These are phyloP conservation scores for Dothistroma septosporum DNA, from an alignment of 2,329 filamentous ascomycete species.

Conservation along the genomic window DNA sequence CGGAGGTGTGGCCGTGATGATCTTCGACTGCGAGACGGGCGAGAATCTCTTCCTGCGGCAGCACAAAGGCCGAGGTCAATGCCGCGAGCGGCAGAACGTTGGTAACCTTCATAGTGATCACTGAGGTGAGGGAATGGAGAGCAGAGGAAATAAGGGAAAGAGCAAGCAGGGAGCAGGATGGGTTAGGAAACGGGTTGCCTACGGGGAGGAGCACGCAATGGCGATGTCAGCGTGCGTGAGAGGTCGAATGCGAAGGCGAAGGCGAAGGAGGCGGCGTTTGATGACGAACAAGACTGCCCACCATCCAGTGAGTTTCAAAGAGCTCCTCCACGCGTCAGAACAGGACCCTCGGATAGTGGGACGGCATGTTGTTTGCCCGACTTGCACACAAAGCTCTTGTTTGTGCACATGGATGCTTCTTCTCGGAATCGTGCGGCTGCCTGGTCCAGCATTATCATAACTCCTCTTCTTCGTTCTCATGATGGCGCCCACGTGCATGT, in stretches of 20 bases:
- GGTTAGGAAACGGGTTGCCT: neutral
- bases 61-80: conserved; percentile 49
- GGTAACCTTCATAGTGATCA: conserved; percentile 46
- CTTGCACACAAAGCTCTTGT: neutral
- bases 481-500: too few relatives aligned
- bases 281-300: neutral
- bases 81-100: conserved; percentile 49
- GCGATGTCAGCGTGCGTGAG: conserved; percentile 13
- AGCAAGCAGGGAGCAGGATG: conserved; percentile 1
- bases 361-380: neutral
- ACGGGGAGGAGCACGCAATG: conserved; percentile 16
- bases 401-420: neutral
- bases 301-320: neutral
- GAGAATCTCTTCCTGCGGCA: conserved; percentile 50
- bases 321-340: neutral
- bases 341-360: neutral
- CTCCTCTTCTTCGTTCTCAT: neutral
- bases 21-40: conserved; percentile 40
- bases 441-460: neutral
- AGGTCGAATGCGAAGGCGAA: too few relatives aligned
- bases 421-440: neutral
- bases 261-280: neutral
- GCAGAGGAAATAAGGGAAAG: conserved; percentile 1
- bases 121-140: neutral
- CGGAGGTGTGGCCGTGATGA: conserved; percentile 31